Percentiles rank a stretch among this genome's conserved stretches.
These are phyloP conservation scores for Globisporangium abappressorium DNA, from an alignment of 352 stramenopile genomes.

Conservation along the genomic window DNA sequence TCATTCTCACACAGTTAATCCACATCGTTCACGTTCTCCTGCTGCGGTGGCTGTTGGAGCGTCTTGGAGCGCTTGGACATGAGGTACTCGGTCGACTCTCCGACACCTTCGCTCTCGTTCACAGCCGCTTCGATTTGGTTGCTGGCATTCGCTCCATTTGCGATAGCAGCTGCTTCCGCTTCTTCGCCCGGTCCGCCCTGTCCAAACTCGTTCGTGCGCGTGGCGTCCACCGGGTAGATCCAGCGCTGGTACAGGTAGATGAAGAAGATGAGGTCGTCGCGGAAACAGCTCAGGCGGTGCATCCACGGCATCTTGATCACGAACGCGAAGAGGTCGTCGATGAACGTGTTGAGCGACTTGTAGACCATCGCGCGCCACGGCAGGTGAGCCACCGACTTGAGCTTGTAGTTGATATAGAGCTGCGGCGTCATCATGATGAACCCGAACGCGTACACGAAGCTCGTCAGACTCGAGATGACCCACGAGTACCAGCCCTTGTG, in stretches of 20 bases:
- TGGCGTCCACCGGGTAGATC: slow-evolving; percentile 94
- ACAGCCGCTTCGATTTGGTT: slow-evolving; percentile 7
- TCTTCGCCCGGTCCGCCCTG: slow-evolving; percentile 70
- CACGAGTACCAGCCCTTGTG: slow-evolving; percentile 98
- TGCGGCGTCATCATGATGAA: slow-evolving; percentile 99
- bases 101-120: slow-evolving; percentile 19
- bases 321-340: slow-evolving; percentile 97
- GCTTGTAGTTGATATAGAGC: slow-evolving; percentile 98
- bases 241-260: slow-evolving; percentile 99
- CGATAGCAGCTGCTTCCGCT: slow-evolving; percentile 13
- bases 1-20: slow-evolving; percentile 3
- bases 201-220: slow-evolving; percentile 92
- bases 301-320: slow-evolving; percentile 98
- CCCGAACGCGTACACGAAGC: slow-evolving; percentile 98
- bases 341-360: slow-evolving; percentile 98
- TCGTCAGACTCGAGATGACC: slow-evolving; percentile 95
- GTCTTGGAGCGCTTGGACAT: slow-evolving; percentile 50
- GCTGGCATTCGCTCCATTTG: background rate
- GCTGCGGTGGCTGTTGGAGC: slow-evolving; percentile 21
- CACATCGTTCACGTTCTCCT: slow-evolving; percentile 3
- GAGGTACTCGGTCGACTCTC: slow-evolving; percentile 48
- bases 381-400: slow-evolving; percentile 95
- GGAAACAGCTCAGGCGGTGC: slow-evolving; percentile 97
- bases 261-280: slow-evolving; percentile 99
- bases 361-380: slow-evolving; percentile 98